Conservation (phyloP, 257 asterid species). For the Salvia rosmarinus region DNA sequence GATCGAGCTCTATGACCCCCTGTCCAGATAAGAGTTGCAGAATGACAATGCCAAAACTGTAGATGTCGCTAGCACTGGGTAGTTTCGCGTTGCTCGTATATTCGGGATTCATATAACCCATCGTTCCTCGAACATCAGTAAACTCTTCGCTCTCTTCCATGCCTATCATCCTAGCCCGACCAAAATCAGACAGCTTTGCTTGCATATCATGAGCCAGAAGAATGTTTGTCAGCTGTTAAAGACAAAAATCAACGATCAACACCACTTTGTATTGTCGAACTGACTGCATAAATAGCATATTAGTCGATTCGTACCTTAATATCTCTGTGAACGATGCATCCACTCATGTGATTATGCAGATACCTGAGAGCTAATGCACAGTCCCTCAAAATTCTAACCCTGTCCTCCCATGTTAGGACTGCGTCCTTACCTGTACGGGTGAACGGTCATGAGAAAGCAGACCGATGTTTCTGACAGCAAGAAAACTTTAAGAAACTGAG, state of each 20-base stretch:
- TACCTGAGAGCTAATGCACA: slow-evolving; percentile 78
- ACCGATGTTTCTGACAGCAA: background rate
- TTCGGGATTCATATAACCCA: slow-evolving; percentile 91
- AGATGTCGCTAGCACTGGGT: slow-evolving; percentile 82
- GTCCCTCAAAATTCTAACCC: slow-evolving; percentile 71
- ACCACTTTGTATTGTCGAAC: background rate
- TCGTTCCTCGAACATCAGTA: slow-evolving; percentile 80
- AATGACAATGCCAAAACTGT: slow-evolving; percentile 79
- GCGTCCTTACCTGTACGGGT: slow-evolving; percentile 57
- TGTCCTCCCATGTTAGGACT: slow-evolving; percentile 61
- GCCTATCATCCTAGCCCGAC: slow-evolving; percentile 70
- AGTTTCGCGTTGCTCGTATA: slow-evolving; percentile 88
- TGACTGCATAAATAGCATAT: background rate
- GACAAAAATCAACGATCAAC: background rate
- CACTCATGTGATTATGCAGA: slow-evolving; percentile 65
- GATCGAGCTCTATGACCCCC: slow-evolving; percentile 70
- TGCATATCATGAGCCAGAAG: slow-evolving; percentile 65
- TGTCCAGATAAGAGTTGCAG: slow-evolving; percentile 83
- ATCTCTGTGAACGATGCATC: slow-evolving; percentile 87
- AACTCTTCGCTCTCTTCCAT: slow-evolving; percentile 82
- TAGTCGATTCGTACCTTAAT: slow-evolving; percentile 55
- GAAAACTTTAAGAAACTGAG: background rate
- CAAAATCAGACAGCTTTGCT: slow-evolving; percentile 84
- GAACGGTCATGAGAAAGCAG: background rate
- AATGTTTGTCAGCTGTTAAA: slow-evolving; percentile 73